Evolutionary conservation across 768 basidiomycete species (phyloP).

Genomic region (Fomitopsis serialis): DNA sequence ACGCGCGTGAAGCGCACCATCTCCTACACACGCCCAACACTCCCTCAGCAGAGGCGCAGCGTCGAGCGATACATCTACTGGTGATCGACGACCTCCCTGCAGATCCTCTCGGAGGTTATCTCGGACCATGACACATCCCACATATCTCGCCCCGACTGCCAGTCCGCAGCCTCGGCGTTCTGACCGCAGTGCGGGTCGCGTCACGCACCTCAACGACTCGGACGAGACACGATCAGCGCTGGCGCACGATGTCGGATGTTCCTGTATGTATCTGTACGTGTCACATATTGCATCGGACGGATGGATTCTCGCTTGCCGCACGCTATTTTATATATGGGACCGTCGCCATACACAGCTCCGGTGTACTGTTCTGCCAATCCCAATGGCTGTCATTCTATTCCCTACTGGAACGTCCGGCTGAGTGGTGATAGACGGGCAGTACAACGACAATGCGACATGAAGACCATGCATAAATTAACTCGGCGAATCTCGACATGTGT

Average conservation of each 20-base stretch:
- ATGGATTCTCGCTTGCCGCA: neutral
- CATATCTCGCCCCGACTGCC: no score
- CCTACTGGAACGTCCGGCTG: neutral
- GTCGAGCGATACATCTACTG: conserved; percentile 75
- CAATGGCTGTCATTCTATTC: neutral
- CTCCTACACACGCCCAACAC: conserved; percentile 47
- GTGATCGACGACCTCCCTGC: conserved; percentile 38
- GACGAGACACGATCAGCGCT: neutral
- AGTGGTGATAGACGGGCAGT: neutral
- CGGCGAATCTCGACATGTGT: neutral
- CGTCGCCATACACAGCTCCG: neutral
- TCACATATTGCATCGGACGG: neutral
- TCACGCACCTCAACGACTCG: neutral
- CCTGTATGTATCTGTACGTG: neutral
- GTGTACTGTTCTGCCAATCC: neutral
- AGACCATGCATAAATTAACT: neutral
- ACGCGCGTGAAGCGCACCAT: conserved; percentile 74
- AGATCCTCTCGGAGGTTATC: neutral
- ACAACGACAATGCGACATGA: neutral
- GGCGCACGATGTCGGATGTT: neutral
- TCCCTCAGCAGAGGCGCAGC: conserved; percentile 47
- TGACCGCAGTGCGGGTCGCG: no score
- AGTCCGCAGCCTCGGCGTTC: no score
- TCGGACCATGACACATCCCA: neutral
- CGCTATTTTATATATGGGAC: neutral